Base-by-base conservation (phyloP, 2,329 filamentous ascomycete species). In the Septoria linicola region DNA sequence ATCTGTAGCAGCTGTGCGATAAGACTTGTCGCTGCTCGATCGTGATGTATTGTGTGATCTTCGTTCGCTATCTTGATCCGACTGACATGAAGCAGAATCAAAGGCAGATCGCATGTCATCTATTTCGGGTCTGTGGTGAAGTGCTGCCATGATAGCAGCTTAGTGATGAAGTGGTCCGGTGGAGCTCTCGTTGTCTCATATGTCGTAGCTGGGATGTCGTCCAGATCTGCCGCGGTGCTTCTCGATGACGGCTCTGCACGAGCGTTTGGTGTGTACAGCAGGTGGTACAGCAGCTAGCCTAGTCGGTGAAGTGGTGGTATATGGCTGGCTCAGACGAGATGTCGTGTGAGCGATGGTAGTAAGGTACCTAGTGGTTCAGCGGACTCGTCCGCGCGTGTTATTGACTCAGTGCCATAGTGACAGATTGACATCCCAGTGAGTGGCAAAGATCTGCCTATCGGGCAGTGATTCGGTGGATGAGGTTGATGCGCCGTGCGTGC, bases 21-120 rank as follows among this genome's bases (percentile, higher is more conserved):
- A 63, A n/a, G 65, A 68, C 20, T 36, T 53, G 56, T 60, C 59
- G 46, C 55, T 58, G 17, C 54, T 48, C 14, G 49, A 51, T 8
- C 52, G 53, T 14, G 59, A 58, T 40, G 30, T 43, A 20, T 53
- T 47, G 41, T 56, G 51, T 25, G 59, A 61, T 8, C 43, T 43
- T 13, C 44, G 56, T 21, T 57, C 57, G 37, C 55, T 61, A 45
- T 53, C 54, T 27, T 49, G 51, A 23, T 61, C 57, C 27, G 59
- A 62, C 27, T 52, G 51, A 14, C 55, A 40, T n/a, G 35, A 48
- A 17, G 34, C 58, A 49, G 46, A 57, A 47, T 60, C 59, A 48
- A 64, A 67, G 17, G 63, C 63, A 40, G 50, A 55, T 34, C 64
- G 59, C 45, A 67, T 66, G 57, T 67, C 53, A 30, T 59, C 54